Percentiles rank a stretch among this genome's conserved stretches.
phyloP scores from a whole-genome alignment of 164 flowering plant species.

The Vitis cinerea region DNA sequence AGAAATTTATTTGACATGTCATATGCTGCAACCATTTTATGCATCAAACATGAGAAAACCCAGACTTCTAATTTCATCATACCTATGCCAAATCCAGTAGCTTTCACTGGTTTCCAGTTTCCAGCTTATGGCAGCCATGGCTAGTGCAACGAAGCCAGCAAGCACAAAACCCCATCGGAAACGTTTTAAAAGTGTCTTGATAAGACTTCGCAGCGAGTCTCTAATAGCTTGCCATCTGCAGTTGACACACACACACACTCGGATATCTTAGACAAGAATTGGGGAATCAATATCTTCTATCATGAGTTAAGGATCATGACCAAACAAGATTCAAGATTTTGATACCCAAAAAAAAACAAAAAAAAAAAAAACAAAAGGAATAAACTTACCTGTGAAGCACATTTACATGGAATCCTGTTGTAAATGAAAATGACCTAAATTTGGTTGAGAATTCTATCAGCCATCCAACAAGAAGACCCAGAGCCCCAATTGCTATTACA shows the following conservation, averaged over 20 bases:
- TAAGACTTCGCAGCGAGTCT: slow-evolving; percentile 40
- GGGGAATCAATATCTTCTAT: no score
- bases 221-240: slow-evolving; percentile 54
- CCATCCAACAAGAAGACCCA: slow-evolving; percentile 76
- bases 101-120: slow-evolving; percentile 59
- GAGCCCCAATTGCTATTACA: slow-evolving; percentile 67
- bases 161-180: slow-evolving; percentile 74
- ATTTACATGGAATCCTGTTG: slow-evolving; percentile 33
- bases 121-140: slow-evolving; percentile 86
- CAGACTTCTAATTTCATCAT: slow-evolving; percentile 3
- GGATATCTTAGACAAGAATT: slow-evolving; percentile 1
- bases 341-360: no score
- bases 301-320: neutral
- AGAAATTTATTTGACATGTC: slow-evolving; percentile 85
- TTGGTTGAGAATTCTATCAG: slow-evolving; percentile 57
- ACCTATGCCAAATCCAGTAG: slow-evolving; percentile 99
- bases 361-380: neutral
- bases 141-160: slow-evolving; percentile 52
- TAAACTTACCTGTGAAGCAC: slow-evolving; percentile 39
- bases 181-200: slow-evolving; percentile 52
- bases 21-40: slow-evolving; percentile 50
- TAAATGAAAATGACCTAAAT: slow-evolving; percentile 38
- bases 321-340: neutral
- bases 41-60: neutral
- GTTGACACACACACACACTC: neutral